Conservation (phyloP, 768 basidiomycete species). For the Mrakia blollopis region DNA sequence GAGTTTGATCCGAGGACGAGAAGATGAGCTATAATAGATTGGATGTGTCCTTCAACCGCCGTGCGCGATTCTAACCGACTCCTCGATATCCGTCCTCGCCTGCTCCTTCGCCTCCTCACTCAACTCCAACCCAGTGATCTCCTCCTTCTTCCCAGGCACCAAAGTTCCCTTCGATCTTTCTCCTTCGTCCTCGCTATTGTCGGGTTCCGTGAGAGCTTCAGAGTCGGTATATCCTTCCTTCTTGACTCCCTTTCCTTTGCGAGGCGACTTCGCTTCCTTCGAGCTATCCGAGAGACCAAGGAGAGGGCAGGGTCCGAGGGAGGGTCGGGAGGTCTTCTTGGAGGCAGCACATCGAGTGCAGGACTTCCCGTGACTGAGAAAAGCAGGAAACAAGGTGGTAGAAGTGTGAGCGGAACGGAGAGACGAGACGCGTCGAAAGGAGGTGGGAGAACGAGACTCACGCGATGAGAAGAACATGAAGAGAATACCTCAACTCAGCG, state of each 20-base stretch:
- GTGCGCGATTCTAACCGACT: background rate
- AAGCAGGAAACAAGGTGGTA: too few species aligned
- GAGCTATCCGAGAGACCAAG: conserved; percentile 5
- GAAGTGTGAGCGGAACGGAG: background rate
- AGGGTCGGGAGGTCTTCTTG: conserved; percentile 25
- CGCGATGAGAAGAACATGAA: conserved; percentile 30
- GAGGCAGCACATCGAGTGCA: conserved; percentile 26
- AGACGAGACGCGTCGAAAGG: background rate
- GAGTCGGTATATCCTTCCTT: background rate
- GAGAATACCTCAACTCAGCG: conserved; percentile 14
- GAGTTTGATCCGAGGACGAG: too few species aligned
- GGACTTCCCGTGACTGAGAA: conserved; percentile 23
- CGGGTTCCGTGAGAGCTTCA: background rate
- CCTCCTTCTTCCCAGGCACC: background rate
- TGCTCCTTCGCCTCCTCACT: background rate
- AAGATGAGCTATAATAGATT: too few species aligned
- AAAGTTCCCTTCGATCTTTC: background rate
- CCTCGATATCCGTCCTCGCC: conserved; percentile 4
- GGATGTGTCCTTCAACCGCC: conserved; percentile 4
- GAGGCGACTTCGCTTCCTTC: background rate
- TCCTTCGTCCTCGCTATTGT: background rate
- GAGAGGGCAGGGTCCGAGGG: conserved; percentile 26
- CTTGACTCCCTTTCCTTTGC: background rate
- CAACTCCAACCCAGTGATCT: background rate
- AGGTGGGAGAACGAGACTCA: background rate